Evolutionary conservation across 768 basidiomycete genomes (phyloP).

Genomic region (Suillus tomentosus): DNA sequence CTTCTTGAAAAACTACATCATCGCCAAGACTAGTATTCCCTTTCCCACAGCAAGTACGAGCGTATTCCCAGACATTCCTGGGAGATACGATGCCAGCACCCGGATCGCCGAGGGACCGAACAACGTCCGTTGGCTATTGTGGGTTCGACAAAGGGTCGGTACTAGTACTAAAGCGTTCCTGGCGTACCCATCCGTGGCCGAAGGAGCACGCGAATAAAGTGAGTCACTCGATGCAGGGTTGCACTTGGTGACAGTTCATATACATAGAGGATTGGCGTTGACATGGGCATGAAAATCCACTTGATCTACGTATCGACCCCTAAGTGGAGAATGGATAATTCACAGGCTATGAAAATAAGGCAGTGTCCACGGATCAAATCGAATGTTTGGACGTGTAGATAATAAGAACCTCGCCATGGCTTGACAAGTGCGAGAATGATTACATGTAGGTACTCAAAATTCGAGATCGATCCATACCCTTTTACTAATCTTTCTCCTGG

Average conservation of each 20-base stretch:
- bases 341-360: neutral
- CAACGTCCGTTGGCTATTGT: neutral
- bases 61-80: neutral
- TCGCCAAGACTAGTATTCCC: neutral
- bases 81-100: neutral
- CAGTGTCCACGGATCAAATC: neutral
- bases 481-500: neutral
- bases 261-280: neutral
- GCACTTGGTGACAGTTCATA: neutral
- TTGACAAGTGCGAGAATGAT: neutral
- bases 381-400: neutral
- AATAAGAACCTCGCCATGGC: neutral
- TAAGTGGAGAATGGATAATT: neutral
- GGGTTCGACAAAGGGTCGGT: neutral
- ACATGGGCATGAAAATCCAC: neutral
- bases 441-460: neutral
- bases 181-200: neutral
- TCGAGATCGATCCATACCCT: neutral
- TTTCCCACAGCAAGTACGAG: neutral
- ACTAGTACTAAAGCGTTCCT: neutral
- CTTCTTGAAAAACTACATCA: neutral
- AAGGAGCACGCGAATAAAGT: too few species aligned
- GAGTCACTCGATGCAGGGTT: neutral
- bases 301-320: neutral
- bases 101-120: neutral